Percentiles rank a stretch among this genome's conserved stretches.
Conservation (phyloP, 441 rosid species). For the Croton setiger region DNA sequence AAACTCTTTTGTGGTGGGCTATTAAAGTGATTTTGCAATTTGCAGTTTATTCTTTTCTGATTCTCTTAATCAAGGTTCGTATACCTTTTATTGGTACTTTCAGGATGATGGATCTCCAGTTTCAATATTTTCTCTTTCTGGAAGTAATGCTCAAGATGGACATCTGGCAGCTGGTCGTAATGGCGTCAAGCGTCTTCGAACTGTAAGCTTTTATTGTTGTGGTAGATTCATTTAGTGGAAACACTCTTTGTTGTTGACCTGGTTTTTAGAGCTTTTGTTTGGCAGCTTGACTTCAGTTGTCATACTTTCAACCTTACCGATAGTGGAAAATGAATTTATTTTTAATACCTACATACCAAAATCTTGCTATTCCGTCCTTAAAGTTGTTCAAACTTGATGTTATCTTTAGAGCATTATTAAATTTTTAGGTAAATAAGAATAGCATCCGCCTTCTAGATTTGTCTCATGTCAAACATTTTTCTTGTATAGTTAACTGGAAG, state of each 20-base stretch:
- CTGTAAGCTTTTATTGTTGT: constrained; percentile 48
- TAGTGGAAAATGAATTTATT: not conserved
- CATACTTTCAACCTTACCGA: not conserved
- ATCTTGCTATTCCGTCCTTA: not conserved
- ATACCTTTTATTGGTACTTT: constrained; percentile 10
- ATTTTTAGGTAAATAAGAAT: not conserved
- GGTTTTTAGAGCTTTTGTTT: not conserved
- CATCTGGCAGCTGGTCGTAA: constrained; percentile 90
- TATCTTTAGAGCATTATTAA: not conserved
- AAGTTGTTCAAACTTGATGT: not conserved
- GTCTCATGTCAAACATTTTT: not conserved
- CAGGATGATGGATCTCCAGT: constrained; percentile 97
- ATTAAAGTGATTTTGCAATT: not conserved
- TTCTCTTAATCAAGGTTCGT: constrained; percentile 3
- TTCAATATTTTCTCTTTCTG: constrained; percentile 77
- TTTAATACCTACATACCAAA: not conserved
- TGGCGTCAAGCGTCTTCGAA: constrained; percentile 98
- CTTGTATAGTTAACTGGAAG: not conserved
- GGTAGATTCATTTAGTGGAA: constrained; percentile 1
- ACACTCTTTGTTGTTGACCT: not conserved
- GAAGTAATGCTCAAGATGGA: constrained; percentile 78
- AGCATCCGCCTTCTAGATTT: not conserved
- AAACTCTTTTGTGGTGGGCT: not conserved
- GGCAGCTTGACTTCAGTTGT: not conserved
- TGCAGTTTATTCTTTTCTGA: not conserved